Base-by-base conservation (phyloP, 1,284 basidiomycete genomes). In the Thecaphora thlaspeos region DNA sequence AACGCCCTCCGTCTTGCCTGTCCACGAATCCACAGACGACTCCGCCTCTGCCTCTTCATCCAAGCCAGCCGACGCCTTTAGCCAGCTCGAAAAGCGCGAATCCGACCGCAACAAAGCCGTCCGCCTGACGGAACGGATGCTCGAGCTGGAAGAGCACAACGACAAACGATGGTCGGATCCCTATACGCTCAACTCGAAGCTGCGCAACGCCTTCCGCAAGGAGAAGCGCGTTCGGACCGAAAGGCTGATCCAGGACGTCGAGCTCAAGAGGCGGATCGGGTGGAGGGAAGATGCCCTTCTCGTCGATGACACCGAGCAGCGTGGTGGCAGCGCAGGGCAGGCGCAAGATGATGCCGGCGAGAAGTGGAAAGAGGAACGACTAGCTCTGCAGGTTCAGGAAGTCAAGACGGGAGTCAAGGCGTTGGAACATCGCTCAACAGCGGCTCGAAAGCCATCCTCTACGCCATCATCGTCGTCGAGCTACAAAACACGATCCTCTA, bases 71-170 rank as follows among this genome's bases (percentile, higher is more conserved):
- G 32, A 96, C 77, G 88, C 94, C 0, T 86, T 98, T 34, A 88
- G 86, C 1, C 85, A 87, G 10, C 82, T 97, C 1, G 94, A 97
- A 74, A 93, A 94, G 80, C 86, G 87, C 1, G 87, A 87, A 1
- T 85, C 84, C 19, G 88, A 91, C 2, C 85, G 89, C 69, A 83
- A 83, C n/a, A 82, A 85, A 60, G 82, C 87, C 37, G 84, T 84
- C 43, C 84, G 85, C 51, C 85, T 86, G 60, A 82, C 86, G 41
- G 87, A 87, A 7, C 87, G 91, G 1, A 79, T 97, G 10, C 86
- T 88, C 66, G 85, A 88, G 9, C 81, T 98, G 14, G 85, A 90
- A 70, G 80, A 83, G 14, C 81, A 85, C 1, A 88, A 88, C 2
- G 86, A 88, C 48, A 84, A 85, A 19, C 85, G 85, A 59, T 89